A percentile compares a stretch with the other conserved stretches of the same genome.
Conservation (phyloP, 2,329 filamentous ascomycete genomes). For the Beauveria sp. region DNA sequence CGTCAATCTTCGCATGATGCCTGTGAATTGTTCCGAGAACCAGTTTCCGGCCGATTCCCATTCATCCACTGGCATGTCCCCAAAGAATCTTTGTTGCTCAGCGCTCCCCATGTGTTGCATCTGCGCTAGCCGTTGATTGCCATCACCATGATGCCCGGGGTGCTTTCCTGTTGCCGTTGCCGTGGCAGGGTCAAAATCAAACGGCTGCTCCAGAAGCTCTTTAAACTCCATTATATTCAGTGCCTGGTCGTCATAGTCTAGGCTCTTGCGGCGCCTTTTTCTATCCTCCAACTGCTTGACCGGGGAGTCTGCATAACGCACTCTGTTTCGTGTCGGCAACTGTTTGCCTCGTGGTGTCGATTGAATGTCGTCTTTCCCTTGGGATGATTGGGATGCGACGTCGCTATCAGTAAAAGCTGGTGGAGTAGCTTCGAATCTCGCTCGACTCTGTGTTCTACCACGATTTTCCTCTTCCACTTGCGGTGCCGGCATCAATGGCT, state of each 20-base stretch:
- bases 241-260: constrained; percentile 50
- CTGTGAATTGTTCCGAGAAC: constrained; percentile 48
- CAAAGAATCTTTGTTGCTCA: constrained; percentile 45
- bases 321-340: constrained; percentile 18
- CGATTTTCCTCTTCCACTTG: neutral
- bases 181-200: constrained; percentile 49
- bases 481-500: neutral
- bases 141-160: constrained; percentile 17
- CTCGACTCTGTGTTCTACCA: neutral
- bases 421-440: constrained; percentile 7
- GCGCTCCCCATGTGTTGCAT: constrained; percentile 37
- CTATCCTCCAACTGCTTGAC: constrained; percentile 18
- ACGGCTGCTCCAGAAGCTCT: constrained; percentile 42
- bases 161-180: constrained; percentile 30
- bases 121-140: constrained; percentile 35
- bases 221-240: constrained; percentile 47
- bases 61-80: constrained; percentile 44
- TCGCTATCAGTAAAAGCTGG: constrained; percentile 10
- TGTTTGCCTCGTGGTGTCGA: constrained; percentile 15
- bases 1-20: constrained; percentile 40
- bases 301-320: constrained; percentile 15
- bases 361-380: constrained; percentile 12
- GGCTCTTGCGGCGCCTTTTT: constrained; percentile 36
- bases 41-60: constrained; percentile 55
- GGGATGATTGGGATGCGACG: neutral